Conservation (phyloP, 371 early-diverging fungal genomes). For the Lichtheimia ornata region DNA sequence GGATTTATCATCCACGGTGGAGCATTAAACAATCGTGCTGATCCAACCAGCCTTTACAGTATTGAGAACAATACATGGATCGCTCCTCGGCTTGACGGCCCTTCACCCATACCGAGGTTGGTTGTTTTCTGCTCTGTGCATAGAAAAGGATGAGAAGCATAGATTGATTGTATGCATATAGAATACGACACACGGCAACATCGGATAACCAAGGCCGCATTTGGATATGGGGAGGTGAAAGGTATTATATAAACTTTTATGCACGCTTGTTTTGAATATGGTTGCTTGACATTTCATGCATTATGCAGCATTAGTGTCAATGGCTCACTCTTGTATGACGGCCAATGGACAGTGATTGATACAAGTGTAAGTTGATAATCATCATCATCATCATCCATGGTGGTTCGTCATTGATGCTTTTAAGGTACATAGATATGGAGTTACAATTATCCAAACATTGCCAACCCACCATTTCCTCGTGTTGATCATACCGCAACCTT, state of each 20-base stretch:
- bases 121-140: background rate
- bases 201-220: conserved; percentile 32
- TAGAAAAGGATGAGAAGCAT: conserved; percentile 1
- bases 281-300: too few species aligned
- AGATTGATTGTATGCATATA: conserved; percentile 8
- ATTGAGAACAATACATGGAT: conserved; percentile 16
- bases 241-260: conserved; percentile 15
- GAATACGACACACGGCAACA: conserved; percentile 33
- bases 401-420: too few species aligned
- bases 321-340: conserved; percentile 11
- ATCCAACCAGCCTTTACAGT: conserved; percentile 19
- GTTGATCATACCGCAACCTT: conserved; percentile 27
- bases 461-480: conserved; percentile 11
- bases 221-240: conserved; percentile 47
- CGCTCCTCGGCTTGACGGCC: conserved; percentile 5
- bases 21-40: background rate
- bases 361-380: conserved; percentile 27
- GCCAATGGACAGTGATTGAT: conserved; percentile 33
- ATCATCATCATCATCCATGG: conserved; percentile 1
- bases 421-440: conserved; percentile 9
- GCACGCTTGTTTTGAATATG: background rate
- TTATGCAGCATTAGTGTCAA: too few species aligned
- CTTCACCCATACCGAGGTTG: conserved; percentile 11
- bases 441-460: conserved; percentile 10
- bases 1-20: conserved; percentile 34